phyloP scores from a whole-genome alignment of 2,329 filamentous ascomycete genomes.

The Alternaria sp. region DNA sequence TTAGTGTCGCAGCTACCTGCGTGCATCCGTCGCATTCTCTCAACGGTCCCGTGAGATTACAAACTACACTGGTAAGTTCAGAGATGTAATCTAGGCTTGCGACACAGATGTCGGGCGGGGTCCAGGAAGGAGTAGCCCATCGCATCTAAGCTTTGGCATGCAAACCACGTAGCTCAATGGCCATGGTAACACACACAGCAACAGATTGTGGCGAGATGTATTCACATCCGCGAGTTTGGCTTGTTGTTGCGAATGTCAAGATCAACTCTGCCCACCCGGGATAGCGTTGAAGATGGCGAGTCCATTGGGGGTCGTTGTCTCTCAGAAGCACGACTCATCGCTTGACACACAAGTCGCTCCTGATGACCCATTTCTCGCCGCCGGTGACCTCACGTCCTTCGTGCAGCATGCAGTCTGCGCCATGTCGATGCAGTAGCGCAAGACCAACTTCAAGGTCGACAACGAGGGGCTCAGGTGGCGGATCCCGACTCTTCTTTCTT shows the following conservation, averaged over 20 bases:
- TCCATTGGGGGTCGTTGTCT: background rate
- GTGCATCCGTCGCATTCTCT: background rate
- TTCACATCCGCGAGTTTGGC: background rate
- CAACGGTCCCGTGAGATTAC: background rate
- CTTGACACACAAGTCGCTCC: slow-evolving; percentile 80
- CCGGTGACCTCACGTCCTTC: slow-evolving; percentile 81
- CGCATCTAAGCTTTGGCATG: background rate
- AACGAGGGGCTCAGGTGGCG: slow-evolving; percentile 68
- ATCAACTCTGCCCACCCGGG: background rate
- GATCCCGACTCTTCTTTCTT: slow-evolving; percentile 51
- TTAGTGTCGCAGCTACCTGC: background rate
- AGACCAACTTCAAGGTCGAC: slow-evolving; percentile 84
- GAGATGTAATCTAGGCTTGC: background rate
- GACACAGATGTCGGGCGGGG: background rate
- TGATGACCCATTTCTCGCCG: slow-evolving; percentile 91
- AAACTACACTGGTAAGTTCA: background rate
- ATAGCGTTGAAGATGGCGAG: background rate
- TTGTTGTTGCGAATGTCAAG: background rate
- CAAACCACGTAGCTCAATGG: background rate
- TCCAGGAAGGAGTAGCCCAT: background rate
- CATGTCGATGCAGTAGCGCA: slow-evolving; percentile 87
- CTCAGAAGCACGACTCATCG: slow-evolving; percentile 48
- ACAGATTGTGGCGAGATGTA: background rate
- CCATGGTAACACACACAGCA: background rate
- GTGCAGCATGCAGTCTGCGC: slow-evolving; percentile 87